phyloP scores from a whole-genome alignment of 2,329 filamentous ascomycete species.

The Elsinoe ampelina region DNA sequence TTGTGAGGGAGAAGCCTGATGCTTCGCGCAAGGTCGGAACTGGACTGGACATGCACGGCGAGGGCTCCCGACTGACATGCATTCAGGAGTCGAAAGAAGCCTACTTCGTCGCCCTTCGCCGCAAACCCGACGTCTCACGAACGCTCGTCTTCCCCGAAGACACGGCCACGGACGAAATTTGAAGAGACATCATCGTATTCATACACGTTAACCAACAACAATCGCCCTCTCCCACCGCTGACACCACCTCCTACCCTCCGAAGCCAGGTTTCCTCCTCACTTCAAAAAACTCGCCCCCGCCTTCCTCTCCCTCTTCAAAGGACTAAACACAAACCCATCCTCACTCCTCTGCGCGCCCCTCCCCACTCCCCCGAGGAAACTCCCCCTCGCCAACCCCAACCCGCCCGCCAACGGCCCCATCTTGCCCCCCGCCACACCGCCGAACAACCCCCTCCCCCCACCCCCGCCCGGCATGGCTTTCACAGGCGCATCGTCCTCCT shows the following conservation, averaged over 20 bases:
- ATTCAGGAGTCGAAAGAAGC: conserved; percentile 70
- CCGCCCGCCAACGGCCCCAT: conserved; percentile 24
- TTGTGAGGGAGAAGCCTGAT: conserved; percentile 82
- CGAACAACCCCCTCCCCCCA: conserved; percentile 22
- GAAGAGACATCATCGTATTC: neutral
- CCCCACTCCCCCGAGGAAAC: conserved; percentile 14
- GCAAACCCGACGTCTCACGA: conserved; percentile 47
- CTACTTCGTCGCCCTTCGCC: conserved; percentile 71
- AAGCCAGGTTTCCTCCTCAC: too few relatives aligned
- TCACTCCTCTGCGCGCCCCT: conserved; percentile 24
- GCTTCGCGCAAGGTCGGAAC: conserved; percentile 77
- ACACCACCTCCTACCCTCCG: too few relatives aligned
- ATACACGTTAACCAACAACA: neutral
- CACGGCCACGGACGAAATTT: neutral
- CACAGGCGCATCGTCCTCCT: conserved; percentile 27
- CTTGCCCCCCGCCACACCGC: conserved; percentile 20
- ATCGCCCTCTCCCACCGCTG: neutral
- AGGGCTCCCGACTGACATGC: neutral
- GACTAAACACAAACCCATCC: conserved; percentile 30
- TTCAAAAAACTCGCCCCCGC: conserved; percentile 15
- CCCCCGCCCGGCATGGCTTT: conserved; percentile 20
- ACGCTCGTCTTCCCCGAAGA: conserved; percentile 35
- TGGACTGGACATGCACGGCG: conserved; percentile 25
- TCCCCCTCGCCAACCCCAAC: conserved; percentile 19
- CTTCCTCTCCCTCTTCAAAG: conserved; percentile 24